These are phyloP conservation scores for Apiospora marii DNA, from an alignment of 2,329 filamentous ascomycete species.

Conservation along the genomic window DNA sequence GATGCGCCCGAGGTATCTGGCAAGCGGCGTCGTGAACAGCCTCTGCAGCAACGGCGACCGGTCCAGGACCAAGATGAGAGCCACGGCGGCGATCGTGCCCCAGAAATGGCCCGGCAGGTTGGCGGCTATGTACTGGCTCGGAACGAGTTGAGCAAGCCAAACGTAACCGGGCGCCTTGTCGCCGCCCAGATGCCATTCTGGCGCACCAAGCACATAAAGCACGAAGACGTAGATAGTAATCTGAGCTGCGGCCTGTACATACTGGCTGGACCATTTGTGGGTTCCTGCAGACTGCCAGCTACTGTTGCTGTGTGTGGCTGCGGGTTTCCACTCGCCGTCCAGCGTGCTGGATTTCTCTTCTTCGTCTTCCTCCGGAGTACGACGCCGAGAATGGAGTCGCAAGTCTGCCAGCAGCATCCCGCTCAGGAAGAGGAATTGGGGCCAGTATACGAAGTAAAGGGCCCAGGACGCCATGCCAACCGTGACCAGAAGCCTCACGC, in stretches of 20 bases:
- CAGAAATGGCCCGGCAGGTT: constrained; percentile 37
- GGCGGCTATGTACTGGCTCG: constrained; percentile 30
- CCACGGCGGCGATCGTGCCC: constrained; percentile 37
- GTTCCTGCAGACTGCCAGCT: neutral
- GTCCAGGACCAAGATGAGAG: constrained; percentile 38
- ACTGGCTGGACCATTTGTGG: neutral
- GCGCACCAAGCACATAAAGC: constrained; percentile 36
- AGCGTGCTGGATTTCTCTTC: neutral
- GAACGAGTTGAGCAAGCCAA: constrained; percentile 32
- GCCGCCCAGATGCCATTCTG: constrained; percentile 33
- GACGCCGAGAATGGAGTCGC: constrained; percentile 29
- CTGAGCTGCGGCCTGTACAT: constrained; percentile 16
- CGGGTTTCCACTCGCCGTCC: neutral
- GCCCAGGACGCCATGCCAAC: constrained; percentile 35
- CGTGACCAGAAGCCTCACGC: constrained; percentile 34
- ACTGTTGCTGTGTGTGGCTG: neutral
- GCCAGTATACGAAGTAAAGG: constrained; percentile 38
- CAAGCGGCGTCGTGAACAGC: constrained; percentile 38
- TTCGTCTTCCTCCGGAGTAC: neutral
- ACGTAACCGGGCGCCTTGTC: constrained; percentile 34
- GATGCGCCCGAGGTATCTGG: constrained; percentile 41
- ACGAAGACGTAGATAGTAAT: constrained; percentile 28
- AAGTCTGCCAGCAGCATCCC: constrained; percentile 45
- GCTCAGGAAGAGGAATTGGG: constrained; percentile 40
- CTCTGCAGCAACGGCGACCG: constrained; percentile 34